Evolutionary conservation across 768 basidiomycete genomes (phyloP).

Genomic region (Lactarius tabidus): DNA sequence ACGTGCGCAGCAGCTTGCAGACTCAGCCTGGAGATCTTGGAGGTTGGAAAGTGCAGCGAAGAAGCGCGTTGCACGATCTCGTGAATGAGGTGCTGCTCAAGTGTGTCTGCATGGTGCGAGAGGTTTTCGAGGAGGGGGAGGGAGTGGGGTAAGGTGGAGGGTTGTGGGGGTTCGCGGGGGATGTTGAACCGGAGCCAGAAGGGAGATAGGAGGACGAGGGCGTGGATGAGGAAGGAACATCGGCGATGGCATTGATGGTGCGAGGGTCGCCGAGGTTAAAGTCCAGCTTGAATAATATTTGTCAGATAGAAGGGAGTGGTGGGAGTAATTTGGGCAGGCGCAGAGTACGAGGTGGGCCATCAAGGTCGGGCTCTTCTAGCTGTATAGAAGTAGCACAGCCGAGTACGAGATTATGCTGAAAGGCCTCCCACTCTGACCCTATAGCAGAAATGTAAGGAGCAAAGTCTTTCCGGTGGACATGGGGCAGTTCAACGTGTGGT

Average conservation of each 20-base stretch:
- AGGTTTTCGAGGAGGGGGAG: slow-evolving; percentile 82
- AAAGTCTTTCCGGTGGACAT: slow-evolving; percentile 79
- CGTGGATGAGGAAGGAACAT: slow-evolving; percentile 28
- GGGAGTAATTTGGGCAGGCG: slow-evolving; percentile 47
- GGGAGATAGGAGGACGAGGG: slow-evolving; percentile 4
- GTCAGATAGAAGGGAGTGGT: slow-evolving; percentile 69
- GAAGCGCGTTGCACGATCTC: slow-evolving; percentile 94
- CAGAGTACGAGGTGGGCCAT: slow-evolving; percentile 28
- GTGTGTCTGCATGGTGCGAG: slow-evolving; percentile 86
- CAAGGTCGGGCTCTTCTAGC: slow-evolving; percentile 24
- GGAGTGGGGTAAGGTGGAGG: slow-evolving; percentile 62
- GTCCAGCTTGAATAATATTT: slow-evolving; percentile 69
- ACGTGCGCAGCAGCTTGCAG: slow-evolving; percentile 71
- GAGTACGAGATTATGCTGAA: slow-evolving; percentile 45
- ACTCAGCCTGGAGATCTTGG: slow-evolving; percentile 88
- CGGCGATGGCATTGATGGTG: slow-evolving; percentile 75
- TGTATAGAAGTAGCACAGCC: slow-evolving; percentile 34
- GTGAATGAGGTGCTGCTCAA: slow-evolving; percentile 90
- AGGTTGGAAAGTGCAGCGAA: slow-evolving; percentile 95
- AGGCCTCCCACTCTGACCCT: slow-evolving; percentile 71
- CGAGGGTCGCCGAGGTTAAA: slow-evolving; percentile 82
- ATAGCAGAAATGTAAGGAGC: slow-evolving; percentile 75
- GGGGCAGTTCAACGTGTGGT: slow-evolving; percentile 69
- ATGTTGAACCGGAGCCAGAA: slow-evolving; percentile 18
- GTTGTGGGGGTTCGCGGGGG: slow-evolving; percentile 39